A percentile compares a stretch with the other conserved stretches of the same genome.
phyloP scores from a whole-genome alignment of 805 yeast genomes.

The Grigorovia humatica region DNA sequence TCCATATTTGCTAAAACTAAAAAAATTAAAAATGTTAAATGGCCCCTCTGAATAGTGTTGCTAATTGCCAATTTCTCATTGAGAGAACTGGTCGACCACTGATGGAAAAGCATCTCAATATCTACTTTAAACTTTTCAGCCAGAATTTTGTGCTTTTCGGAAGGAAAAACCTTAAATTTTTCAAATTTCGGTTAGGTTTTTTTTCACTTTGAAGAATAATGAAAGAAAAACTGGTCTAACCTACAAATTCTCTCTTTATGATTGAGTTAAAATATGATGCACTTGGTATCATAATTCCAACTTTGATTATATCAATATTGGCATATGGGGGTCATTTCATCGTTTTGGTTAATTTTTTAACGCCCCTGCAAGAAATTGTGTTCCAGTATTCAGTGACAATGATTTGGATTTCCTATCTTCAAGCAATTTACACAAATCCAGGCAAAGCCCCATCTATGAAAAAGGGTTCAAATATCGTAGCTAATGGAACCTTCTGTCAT shows the following conservation, averaged over 20 bases:
- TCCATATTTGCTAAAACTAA: background rate
- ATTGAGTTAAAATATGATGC: background rate
- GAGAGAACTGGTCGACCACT: background rate
- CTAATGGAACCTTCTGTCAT: conserved; percentile 55
- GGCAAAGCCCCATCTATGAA: conserved; percentile 64
- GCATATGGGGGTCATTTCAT: conserved; percentile 56
- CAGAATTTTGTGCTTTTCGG: too few species aligned
- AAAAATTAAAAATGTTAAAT: background rate
- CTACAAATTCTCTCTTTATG: background rate
- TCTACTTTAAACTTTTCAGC: background rate
- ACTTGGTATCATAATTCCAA: conserved; percentile 51
- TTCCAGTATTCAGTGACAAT: conserved; percentile 40
- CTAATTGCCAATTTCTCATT: background rate
- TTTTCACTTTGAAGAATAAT: background rate
- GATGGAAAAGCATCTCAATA: background rate
- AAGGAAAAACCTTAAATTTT: too few species aligned
- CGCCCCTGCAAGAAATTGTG: conserved; percentile 32
- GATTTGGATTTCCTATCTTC: conserved; percentile 64
- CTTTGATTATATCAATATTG: conserved; percentile 41
- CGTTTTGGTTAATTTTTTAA: conserved; percentile 38
- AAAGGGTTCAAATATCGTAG: conserved; percentile 28
- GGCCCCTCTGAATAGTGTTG: background rate
- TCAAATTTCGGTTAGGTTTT: too few species aligned
- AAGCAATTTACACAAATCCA: conserved; percentile 59
- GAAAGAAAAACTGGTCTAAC: background rate